Evolutionary conservation across 192 early-diverging fungal species (phyloP).

Genomic region (Entomortierella chlamydospora): DNA sequence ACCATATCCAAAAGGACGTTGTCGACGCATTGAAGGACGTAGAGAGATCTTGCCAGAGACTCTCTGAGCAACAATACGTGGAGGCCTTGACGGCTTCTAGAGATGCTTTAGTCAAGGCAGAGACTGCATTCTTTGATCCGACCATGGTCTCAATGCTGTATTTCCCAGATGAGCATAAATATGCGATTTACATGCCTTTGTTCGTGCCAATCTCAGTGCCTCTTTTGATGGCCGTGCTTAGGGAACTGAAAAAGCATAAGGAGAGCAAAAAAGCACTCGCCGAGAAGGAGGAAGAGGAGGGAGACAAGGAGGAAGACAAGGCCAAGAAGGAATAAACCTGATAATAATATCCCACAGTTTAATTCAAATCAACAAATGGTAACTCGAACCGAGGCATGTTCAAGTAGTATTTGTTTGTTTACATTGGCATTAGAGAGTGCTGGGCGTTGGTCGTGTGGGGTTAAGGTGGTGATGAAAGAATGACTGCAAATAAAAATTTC

Average conservation of each 20-base stretch:
- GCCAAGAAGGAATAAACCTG: background rate
- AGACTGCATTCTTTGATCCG: constrained; percentile 96
- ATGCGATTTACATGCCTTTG: constrained; percentile 96
- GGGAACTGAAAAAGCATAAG: constrained; percentile 58
- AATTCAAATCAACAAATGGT: no score
- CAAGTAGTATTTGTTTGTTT: no score
- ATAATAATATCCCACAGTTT: no score
- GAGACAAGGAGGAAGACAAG: background rate
- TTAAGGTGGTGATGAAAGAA: no score
- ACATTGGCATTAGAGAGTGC: no score
- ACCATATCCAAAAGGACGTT: constrained; percentile 84
- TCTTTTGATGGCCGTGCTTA: constrained; percentile 67
- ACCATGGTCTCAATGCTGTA: constrained; percentile 98
- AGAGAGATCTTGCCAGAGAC: constrained; percentile 39
- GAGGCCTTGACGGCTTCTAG: constrained; percentile 70
- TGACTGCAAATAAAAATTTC: no score
- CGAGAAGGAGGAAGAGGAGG: background rate
- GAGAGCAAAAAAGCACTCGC: constrained; percentile 26
- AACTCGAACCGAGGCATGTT: no score
- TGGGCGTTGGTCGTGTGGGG: no score
- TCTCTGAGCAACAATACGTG: constrained; percentile 52
- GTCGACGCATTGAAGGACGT: constrained; percentile 32
- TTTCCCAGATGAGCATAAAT: constrained; percentile 98
- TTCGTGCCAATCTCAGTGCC: constrained; percentile 90
- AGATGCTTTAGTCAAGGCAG: constrained; percentile 73